Evolutionary conservation across 345 rosid genomes (phyloP).

Genomic region (Gossypium anomalum): DNA sequence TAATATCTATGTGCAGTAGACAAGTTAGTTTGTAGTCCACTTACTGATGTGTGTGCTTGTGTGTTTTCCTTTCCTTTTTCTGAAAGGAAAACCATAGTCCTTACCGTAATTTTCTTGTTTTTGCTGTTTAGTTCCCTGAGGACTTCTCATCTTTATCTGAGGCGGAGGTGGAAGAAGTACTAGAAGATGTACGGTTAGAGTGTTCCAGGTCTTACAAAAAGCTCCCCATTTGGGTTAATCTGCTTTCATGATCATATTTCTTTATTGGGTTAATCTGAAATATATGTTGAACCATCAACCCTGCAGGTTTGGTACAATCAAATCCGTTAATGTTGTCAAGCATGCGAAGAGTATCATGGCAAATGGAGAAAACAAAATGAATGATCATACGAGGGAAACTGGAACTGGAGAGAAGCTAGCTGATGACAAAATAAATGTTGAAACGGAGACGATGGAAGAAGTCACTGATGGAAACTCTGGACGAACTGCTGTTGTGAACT

Average conservation of each 20-base stretch:
- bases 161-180: slow-evolving; percentile 61
- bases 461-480: slow-evolving; percentile 1
- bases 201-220: slow-evolving; percentile 60
- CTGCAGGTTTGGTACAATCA: slow-evolving; percentile 89
- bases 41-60: not conserved
- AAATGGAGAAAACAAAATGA: slow-evolving; percentile 19
- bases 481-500: slow-evolving; percentile 15
- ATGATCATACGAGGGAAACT: slow-evolving; percentile 22
- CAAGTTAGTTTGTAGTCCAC: not conserved
- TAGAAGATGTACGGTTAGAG: slow-evolving; percentile 85
- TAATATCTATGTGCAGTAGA: not conserved
- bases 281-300: slow-evolving; percentile 13
- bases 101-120: slow-evolving; percentile 8
- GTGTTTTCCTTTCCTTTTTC: not conserved
- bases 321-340: slow-evolving; percentile 63
- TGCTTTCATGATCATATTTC: not conserved
- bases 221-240: not conserved
- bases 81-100: not conserved
- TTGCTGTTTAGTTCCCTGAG: slow-evolving; percentile 53
- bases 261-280: slow-evolving; percentile 12
- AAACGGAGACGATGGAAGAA: slow-evolving; percentile 18
- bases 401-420: slow-evolving; percentile 12
- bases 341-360: slow-evolving; percentile 19
- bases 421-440: slow-evolving; percentile 24
- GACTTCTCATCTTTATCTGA: slow-evolving; percentile 42